Conservation (phyloP, 371 early-diverging fungal species). For the Catenaria anguillulae region DNA sequence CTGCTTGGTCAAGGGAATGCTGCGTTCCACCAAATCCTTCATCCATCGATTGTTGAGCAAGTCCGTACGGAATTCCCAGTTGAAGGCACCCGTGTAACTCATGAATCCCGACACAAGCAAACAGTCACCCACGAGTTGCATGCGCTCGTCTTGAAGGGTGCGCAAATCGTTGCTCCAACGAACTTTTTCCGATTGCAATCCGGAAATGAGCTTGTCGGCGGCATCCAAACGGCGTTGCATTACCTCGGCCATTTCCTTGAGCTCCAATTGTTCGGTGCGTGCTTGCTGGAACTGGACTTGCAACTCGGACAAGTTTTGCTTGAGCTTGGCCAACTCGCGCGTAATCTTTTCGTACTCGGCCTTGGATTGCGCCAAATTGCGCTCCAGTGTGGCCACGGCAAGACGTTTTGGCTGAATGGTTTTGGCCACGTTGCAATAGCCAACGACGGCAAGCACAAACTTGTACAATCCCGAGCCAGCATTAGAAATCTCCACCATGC, state of each 20-base stretch:
- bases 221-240: conserved; percentile 42
- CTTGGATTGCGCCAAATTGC: conserved; percentile 35
- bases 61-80: conserved; percentile 41
- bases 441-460: conserved; percentile 41
- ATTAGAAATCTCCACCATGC: conserved; percentile 41
- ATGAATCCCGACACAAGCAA: conserved; percentile 36
- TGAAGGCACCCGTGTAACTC: conserved; percentile 44
- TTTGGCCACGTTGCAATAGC: conserved; percentile 46
- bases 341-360: conserved; percentile 40
- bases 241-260: conserved; percentile 43
- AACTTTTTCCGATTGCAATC: conserved; percentile 36
- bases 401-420: conserved; percentile 38
- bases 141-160: conserved; percentile 28
- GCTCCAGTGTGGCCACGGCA: conserved; percentile 38
- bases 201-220: conserved; percentile 44
- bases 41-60: conserved; percentile 35
- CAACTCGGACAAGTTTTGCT: conserved; percentile 27
- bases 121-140: conserved; percentile 39
- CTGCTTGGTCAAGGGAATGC: conserved; percentile 24
- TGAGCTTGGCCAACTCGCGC: conserved; percentile 28
- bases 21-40: conserved; percentile 20
- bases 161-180: conserved; percentile 38
- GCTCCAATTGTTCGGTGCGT: conserved; percentile 39
- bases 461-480: conserved; percentile 40
- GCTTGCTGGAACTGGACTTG: conserved; percentile 37